Conservation (phyloP, 2,329 filamentous ascomycete genomes). For the Beauveria caledonica region DNA sequence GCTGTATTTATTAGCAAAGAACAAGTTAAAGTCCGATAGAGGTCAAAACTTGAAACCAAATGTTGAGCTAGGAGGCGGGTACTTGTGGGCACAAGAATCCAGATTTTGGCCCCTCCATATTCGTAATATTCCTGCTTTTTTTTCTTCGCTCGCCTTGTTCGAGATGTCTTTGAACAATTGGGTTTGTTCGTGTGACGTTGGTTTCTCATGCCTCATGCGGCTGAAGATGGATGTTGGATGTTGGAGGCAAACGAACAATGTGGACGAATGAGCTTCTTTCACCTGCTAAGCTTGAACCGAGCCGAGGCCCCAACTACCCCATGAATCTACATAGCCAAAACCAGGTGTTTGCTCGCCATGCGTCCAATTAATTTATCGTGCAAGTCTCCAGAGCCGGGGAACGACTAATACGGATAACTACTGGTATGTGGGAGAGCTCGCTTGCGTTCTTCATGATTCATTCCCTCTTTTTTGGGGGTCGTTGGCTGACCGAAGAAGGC, state of each 20-base stretch:
- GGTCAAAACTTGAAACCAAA: background rate
- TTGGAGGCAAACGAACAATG: background rate
- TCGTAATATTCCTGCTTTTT: background rate
- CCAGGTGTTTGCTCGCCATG: too few species aligned
- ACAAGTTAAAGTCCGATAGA: too few species aligned
- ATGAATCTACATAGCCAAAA: background rate
- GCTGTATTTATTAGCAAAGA: too few species aligned
- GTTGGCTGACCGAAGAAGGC: too few species aligned
- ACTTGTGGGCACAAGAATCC: background rate
- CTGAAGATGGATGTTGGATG: background rate
- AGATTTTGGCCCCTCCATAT: background rate
- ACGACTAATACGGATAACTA: too few species aligned
- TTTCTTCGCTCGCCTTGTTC: background rate
- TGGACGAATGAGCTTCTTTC: background rate
- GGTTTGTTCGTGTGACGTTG: too few species aligned
- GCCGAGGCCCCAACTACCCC: background rate
- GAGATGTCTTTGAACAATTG: background rate
- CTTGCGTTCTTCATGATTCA: background rate
- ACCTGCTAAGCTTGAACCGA: background rate
- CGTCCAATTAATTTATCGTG: too few species aligned
- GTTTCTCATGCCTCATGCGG: background rate
- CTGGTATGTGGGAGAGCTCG: too few species aligned
- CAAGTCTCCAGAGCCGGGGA: too few species aligned
- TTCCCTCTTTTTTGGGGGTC: background rate
- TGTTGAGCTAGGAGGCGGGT: background rate